A percentile compares a stretch with the other conserved stretches of the same genome.
Evolutionary conservation across 2,329 filamentous ascomycete species (phyloP).

Genomic region (Fusarium drepaniforme): DNA sequence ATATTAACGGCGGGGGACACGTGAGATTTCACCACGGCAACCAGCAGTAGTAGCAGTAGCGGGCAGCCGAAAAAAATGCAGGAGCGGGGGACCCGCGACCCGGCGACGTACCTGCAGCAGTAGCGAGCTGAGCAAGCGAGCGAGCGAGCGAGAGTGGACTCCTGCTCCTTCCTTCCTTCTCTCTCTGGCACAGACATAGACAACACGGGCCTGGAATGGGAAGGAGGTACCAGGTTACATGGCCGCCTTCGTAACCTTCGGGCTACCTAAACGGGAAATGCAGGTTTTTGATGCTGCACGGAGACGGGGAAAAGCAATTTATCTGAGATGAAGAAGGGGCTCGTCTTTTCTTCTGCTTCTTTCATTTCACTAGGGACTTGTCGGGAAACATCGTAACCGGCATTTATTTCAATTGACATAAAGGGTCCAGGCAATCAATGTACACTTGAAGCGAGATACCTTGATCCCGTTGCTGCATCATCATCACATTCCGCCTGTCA

Average conservation of each 20-base stretch:
- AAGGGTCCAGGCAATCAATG: not conserved
- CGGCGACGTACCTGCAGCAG: slow-evolving; percentile 39
- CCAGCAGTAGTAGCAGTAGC: slow-evolving; percentile 15
- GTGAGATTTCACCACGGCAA: slow-evolving; percentile 51
- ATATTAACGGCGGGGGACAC: slow-evolving; percentile 36
- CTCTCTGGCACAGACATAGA: not conserved
- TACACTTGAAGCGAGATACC: not conserved
- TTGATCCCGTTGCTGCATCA: not conserved
- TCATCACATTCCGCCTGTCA: not conserved
- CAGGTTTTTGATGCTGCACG: slow-evolving; percentile 1
- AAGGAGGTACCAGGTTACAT: slow-evolving; percentile 27
- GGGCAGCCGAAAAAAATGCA: not conserved
- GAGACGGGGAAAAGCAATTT: slow-evolving; percentile 26
- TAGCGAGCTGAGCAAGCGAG: slow-evolving; percentile 26
- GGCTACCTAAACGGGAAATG: slow-evolving; percentile 27
- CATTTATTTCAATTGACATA: not conserved
- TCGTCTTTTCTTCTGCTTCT: not conserved
- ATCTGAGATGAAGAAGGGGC: slow-evolving; percentile 21
- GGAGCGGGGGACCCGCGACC: slow-evolving; percentile 18
- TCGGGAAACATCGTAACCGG: not conserved
- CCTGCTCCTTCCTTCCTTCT: not conserved
- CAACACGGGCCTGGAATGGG: slow-evolving; percentile 28
- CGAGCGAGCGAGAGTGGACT: not conserved
- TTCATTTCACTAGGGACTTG: not conserved
- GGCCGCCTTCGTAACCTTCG: slow-evolving; percentile 4